Base-by-base conservation (phyloP, 1,284 basidiomycete species). In the Leccinum griseonigrum region DNA sequence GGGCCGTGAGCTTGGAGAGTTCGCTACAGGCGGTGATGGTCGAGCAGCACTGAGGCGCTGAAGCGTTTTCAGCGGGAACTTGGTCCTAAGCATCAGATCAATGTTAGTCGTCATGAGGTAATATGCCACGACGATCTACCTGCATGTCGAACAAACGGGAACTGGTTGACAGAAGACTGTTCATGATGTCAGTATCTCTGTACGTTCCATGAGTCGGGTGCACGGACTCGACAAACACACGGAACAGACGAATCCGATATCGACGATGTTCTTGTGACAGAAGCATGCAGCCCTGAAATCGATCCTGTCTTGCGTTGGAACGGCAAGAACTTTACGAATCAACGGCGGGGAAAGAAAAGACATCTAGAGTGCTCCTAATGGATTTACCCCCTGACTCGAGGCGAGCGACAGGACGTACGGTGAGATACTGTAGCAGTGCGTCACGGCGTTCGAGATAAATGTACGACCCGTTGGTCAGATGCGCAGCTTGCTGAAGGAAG, bases 201-300 rank as follows among this genome's bases (percentile, higher is more conserved):
- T 6, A 22, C 10, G 8, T 40, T 31, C 56, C 26, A 29, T 8
- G 38, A 7, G 7, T 10, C 3, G 16, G 16, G 13, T 54, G 31
- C 55, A 84, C 91, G 65, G 69, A 97, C 95, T 97, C 54, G 93
- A 96, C 50, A 98, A 77, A 73, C 95, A 98, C 38, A 98, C 94
- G 18, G 94, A 97, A 76, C 97, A 99, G 28, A 99, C 95, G 70
- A 97, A 99, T 40, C 96, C 97, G 58, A 99, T 86, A 71, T 99
- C 97, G 43, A 99, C 88, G 54, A 98, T 97, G 58, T 90, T 89
- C 71, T 98, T 95, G 77, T 99, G 97, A 76, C 97, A 99, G 79
- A 99, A 99, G 75, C 97, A 99, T 6, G 96, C 96, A 0, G 97
- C 97, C 31, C 97, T 85, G 73, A 99, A 97, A 74, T 99, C 97